phyloP scores from a whole-genome alignment of 345 rosid species.

The Raphanus sativus region DNA sequence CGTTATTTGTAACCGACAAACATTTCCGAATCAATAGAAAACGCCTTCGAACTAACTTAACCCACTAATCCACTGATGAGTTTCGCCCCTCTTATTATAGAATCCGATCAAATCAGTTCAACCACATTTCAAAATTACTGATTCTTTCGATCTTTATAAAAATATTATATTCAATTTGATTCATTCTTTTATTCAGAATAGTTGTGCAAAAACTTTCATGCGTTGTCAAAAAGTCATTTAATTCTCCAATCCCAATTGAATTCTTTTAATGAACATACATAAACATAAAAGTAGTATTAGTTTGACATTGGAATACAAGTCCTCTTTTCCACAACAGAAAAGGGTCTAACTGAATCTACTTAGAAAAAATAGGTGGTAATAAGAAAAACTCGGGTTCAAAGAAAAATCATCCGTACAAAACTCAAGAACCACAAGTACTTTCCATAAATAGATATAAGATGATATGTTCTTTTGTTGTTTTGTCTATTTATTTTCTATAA shows the following conservation, averaged over 20 bases:
- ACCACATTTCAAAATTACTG: too few relatives aligned
- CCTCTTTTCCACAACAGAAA: neutral
- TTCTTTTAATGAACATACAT: neutral
- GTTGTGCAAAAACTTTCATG: too few relatives aligned
- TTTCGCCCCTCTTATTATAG: too few relatives aligned
- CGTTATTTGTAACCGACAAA: too few relatives aligned
- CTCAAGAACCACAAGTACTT: slow-evolving; percentile 15
- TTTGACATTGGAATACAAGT: slow-evolving; percentile 5
- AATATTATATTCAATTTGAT: too few relatives aligned
- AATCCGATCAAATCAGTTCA: too few relatives aligned
- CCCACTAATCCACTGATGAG: too few relatives aligned
- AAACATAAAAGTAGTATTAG: neutral
- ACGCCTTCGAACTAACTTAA: too few relatives aligned
- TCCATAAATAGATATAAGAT: slow-evolving; percentile 24
- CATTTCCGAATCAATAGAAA: too few relatives aligned
- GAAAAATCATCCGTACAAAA: slow-evolving; percentile 26
- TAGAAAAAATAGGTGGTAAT: slow-evolving; percentile 7
- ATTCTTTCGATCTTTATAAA: too few relatives aligned
- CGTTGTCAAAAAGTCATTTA: too few relatives aligned
- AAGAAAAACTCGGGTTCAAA: slow-evolving; percentile 30
- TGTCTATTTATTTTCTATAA: slow-evolving; percentile 28
- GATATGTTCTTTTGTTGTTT: neutral
- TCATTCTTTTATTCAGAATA: too few relatives aligned
- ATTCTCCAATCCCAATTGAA: neutral
- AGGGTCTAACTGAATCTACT: neutral